Base-by-base conservation (phyloP, 2,329 filamentous ascomycete species). In the Aspergillus sp. region DNA sequence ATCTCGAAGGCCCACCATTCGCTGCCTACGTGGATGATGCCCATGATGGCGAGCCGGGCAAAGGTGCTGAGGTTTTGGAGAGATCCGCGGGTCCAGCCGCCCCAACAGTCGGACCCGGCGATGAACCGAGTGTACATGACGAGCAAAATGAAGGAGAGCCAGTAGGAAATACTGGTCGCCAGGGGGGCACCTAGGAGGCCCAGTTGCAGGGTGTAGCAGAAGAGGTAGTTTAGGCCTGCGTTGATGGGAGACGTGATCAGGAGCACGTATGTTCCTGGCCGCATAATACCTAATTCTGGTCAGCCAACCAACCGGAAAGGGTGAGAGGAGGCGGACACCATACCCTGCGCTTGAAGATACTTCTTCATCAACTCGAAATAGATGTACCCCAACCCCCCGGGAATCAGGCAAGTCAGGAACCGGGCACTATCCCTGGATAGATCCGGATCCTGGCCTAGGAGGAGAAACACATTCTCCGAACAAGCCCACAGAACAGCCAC, bases 1-100 rank as follows among this genome's bases (percentile, higher is more conserved):
- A 94, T 91, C 67, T 94, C 88, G 57, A 94, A 94, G 0, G 88
- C 89, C 88, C 88, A 94, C 88, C 88, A 94, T 67, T 94, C 89
- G 0, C 88, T 93, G 3, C 87, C 89, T 4, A 94, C 86, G 53
- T 94, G 88, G 3, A 94, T 69, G 38, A 94, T 75, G 0, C 88
- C 89, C 0, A 94, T 72, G 9, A 85, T 66, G 0, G 88, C 86
- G 3, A 94, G 79, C 7, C 81, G 80, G 1, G 85, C 76, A 62
- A 94, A 94, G 0, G 81, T 81, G 10, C 77, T 69, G 10, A 86
- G 73, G 57, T 90, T 85, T 1, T 77, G 71, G n/a, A 86, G 61
- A 2, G 83, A 84, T 42, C 75, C 76, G 3, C 75, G 73, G 5
- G 79, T 79, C 64, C 82, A 82, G 0, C 88, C 88, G 41, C 84